Evolutionary conservation across 176 grass and related monocot genomes (phyloP).

Genomic region (Aechmea fasciata): DNA sequence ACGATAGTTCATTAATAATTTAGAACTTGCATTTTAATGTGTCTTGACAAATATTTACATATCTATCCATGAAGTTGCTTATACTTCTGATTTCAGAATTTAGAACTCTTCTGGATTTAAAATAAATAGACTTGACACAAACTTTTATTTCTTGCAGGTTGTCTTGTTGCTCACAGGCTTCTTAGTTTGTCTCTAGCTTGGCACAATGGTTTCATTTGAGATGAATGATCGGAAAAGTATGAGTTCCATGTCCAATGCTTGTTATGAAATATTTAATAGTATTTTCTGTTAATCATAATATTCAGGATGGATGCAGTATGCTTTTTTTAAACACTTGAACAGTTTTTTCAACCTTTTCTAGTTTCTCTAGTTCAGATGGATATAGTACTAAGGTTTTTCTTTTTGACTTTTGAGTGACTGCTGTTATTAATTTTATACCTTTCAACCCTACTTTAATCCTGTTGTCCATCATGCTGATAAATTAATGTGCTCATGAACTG

Average conservation of each 20-base stretch:
- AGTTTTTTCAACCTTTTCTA: not conserved
- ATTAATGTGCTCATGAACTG: not conserved
- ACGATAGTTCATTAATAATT: not conserved
- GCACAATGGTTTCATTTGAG: constrained; percentile 91
- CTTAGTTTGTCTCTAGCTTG: constrained; percentile 1
- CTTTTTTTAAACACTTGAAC: not conserved
- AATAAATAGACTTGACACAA: not conserved
- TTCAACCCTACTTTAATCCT: not conserved
- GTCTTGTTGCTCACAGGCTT: constrained; percentile 11
- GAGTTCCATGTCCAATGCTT: constrained; percentile 13
- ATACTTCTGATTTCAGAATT: not conserved
- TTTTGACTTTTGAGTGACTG: not conserved
- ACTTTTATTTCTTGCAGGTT: constrained; percentile 15
- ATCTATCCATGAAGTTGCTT: not conserved
- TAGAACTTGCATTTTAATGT: not conserved
- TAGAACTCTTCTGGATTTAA: not conserved
- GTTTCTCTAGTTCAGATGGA: not conserved
- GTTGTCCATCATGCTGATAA: not conserved
- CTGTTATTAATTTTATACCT: not conserved
- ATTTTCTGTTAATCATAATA: not conserved
- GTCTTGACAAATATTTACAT: not conserved
- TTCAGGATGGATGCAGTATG: not conserved
- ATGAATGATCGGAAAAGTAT: constrained; percentile 97
- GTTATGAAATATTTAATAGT: not conserved
- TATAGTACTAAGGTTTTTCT: not conserved